Conservation (phyloP, 352 stramenopile genomes). For the Phytophthora pini region DNA sequence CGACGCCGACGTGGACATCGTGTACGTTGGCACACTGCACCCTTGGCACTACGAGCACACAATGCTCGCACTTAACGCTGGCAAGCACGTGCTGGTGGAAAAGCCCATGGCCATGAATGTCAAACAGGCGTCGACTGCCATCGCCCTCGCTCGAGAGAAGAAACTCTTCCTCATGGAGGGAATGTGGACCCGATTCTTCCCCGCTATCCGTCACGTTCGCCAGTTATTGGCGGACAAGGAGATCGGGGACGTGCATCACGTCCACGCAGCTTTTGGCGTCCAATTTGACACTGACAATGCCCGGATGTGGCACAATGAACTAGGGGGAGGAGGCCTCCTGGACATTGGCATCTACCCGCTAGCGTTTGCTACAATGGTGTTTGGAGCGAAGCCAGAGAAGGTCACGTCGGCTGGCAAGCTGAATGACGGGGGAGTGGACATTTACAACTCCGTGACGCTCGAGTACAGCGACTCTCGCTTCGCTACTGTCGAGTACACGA, state of each 20-base stretch:
- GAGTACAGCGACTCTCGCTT: slow-evolving; percentile 64
- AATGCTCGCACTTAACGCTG: slow-evolving; percentile 73
- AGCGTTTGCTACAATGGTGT: slow-evolving; percentile 68
- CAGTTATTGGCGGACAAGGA: slow-evolving; percentile 55
- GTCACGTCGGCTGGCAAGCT: slow-evolving; percentile 40
- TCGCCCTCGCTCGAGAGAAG: slow-evolving; percentile 66
- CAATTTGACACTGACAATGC: too few species aligned
- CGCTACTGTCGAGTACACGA: slow-evolving; percentile 72
- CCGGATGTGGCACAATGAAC: slow-evolving; percentile 53
- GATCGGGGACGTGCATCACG: slow-evolving; percentile 76
- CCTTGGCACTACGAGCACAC: slow-evolving; percentile 82
- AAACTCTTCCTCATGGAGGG: slow-evolving; percentile 86
- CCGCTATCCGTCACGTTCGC: slow-evolving; percentile 63
- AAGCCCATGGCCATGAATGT: slow-evolving; percentile 93
- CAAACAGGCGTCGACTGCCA: slow-evolving; percentile 66
- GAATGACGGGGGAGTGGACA: slow-evolving; percentile 48
- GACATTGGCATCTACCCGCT: slow-evolving; percentile 86
- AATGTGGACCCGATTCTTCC: slow-evolving; percentile 91
- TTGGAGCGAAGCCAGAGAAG: slow-evolving; percentile 54
- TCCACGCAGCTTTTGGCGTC: too few species aligned
- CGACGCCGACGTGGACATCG: slow-evolving; percentile 87
- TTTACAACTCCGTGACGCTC: slow-evolving; percentile 71
- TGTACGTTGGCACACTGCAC: slow-evolving; percentile 95
- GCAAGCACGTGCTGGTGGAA: slow-evolving; percentile 94
- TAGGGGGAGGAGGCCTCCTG: slow-evolving; percentile 78